Evolutionary conservation across 2,329 filamentous ascomycete genomes (phyloP).

Genomic region (Onygenales sp.): DNA sequence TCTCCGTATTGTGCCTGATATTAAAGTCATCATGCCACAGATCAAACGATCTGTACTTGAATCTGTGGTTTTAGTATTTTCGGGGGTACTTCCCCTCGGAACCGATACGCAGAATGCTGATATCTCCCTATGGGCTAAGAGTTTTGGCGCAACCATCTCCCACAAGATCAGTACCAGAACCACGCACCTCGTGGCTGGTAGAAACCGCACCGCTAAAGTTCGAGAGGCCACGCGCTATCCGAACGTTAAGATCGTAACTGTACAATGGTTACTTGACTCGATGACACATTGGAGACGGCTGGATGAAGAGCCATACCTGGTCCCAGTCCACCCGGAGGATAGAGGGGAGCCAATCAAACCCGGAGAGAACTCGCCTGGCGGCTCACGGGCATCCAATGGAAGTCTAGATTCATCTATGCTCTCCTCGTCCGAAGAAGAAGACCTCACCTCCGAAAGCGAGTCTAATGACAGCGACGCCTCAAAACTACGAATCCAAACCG

Average conservation of each 20-base stretch:
- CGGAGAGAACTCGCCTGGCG: conserved; percentile 20
- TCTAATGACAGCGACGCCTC: conserved; percentile 22
- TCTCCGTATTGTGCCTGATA: conserved; percentile 64
- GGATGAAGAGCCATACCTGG: conserved; percentile 68
- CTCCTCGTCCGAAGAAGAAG: conserved; percentile 10
- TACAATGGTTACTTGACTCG: conserved; percentile 79
- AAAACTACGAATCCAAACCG: conserved; percentile 29
- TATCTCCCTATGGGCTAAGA: conserved; percentile 75
- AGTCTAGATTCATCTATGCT: conserved; percentile 6
- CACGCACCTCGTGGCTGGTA: conserved; percentile 43
- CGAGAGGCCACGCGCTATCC: conserved; percentile 71
- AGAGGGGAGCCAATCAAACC: conserved; percentile 33
- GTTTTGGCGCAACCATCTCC: conserved; percentile 63
- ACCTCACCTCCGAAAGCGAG: conserved; percentile 17
- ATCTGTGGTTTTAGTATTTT: conserved; percentile 73
- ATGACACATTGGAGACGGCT: conserved; percentile 74
- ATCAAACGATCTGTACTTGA: conserved; percentile 70
- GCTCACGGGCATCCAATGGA: conserved; percentile 3
- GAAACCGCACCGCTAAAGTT: conserved; percentile 79
- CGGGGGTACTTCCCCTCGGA: conserved; percentile 77
- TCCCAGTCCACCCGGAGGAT: conserved; percentile 65
- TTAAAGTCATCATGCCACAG: conserved; percentile 70
- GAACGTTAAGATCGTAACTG: conserved; percentile 81
- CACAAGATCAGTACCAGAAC: conserved; percentile 37
- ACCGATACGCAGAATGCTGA: conserved; percentile 73